These are phyloP conservation scores for Emergomyces pasteurianus DNA, from an alignment of 2,329 filamentous ascomycete species.

Conservation along the genomic window DNA sequence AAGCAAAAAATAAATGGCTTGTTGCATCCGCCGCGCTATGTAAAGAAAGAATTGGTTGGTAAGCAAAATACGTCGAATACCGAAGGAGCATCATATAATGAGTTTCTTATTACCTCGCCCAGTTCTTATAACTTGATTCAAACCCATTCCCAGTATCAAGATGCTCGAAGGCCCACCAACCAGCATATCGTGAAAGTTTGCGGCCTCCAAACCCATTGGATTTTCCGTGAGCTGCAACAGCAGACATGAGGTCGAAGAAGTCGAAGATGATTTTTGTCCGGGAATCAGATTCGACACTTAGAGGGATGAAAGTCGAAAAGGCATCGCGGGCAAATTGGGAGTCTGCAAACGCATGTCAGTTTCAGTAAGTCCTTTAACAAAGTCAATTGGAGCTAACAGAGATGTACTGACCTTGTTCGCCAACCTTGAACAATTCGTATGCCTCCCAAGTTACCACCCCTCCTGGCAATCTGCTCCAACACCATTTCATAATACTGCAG, in stretches of 20 bases:
- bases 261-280: constrained; percentile 84
- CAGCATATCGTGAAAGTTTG: constrained; percentile 87
- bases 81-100: constrained; percentile 2
- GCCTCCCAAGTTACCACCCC: constrained; percentile 95
- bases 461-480: constrained; percentile 83
- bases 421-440: constrained; percentile 90
- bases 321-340: constrained; percentile 84
- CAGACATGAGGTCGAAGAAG: constrained; percentile 87
- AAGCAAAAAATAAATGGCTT: constrained; percentile 96
- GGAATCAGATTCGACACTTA: constrained; percentile 79
- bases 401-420: constrained; percentile 62
- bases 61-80: constrained; percentile 1
- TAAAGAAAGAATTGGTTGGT: not conserved
- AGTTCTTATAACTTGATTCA: constrained; percentile 83
- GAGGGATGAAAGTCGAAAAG: constrained; percentile 90
- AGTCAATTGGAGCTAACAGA: not conserved
- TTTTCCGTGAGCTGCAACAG: constrained; percentile 86
- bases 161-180: constrained; percentile 98
- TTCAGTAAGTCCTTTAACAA: not conserved
- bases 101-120: constrained; percentile 52
- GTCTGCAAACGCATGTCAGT: constrained; percentile 44
- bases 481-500: constrained; percentile 94
- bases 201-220: constrained; percentile 83
- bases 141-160: constrained; percentile 80
- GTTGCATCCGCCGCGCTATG: constrained; percentile 81